A percentile compares a stretch with the other conserved stretches of the same genome.
Evolutionary conservation across 345 rosid genomes (phyloP).

Genomic region (Bruguiera sexangula): DNA sequence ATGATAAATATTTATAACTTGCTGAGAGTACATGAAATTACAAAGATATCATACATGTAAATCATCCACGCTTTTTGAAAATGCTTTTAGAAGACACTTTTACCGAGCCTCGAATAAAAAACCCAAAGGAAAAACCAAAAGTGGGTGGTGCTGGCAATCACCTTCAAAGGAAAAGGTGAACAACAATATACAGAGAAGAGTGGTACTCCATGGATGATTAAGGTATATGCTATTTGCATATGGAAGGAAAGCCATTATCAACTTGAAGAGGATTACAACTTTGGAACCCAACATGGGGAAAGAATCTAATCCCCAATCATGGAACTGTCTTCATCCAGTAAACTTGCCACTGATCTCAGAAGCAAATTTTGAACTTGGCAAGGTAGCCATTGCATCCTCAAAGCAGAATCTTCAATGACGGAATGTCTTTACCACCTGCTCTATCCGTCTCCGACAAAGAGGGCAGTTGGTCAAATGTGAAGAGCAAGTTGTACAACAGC

Average conservation of each 20-base stretch:
- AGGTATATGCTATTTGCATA: slow-evolving; percentile 15
- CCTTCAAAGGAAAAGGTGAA: too few species aligned
- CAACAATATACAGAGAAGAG: slow-evolving; percentile 4
- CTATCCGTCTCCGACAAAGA: slow-evolving; percentile 82
- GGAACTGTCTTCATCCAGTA: neutral
- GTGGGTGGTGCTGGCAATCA: too few species aligned
- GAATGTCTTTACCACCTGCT: slow-evolving; percentile 75
- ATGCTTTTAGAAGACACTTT: neutral
- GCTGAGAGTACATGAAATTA: neutral
- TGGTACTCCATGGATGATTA: neutral
- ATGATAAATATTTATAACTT: neutral
- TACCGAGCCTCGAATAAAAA: too few species aligned
- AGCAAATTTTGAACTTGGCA: too few species aligned
- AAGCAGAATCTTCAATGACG: slow-evolving; percentile 49
- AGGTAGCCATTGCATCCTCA: neutral
- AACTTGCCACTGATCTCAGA: too few species aligned
- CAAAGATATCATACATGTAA: neutral
- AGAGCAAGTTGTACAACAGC: slow-evolving; percentile 78
- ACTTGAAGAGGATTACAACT: neutral
- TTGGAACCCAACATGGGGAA: neutral
- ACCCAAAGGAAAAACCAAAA: too few species aligned
- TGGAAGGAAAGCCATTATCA: neutral
- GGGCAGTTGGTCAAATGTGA: slow-evolving; percentile 72
- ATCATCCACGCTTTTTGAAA: neutral
- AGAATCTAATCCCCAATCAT: slow-evolving; percentile 4